Evolutionary conservation across 129 eudicot species (phyloP).

Genomic region (Arctium minus): DNA sequence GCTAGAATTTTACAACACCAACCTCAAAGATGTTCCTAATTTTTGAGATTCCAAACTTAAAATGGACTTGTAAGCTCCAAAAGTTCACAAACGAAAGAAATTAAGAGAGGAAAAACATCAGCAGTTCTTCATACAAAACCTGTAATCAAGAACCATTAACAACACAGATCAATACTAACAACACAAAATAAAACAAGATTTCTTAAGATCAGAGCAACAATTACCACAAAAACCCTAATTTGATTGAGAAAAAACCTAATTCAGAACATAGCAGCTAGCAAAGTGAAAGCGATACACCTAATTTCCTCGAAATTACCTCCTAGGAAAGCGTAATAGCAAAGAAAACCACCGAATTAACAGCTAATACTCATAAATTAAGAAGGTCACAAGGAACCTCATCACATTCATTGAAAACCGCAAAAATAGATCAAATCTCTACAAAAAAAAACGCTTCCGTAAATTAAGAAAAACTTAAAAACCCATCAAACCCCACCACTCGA

Average conservation of each 20-base stretch:
- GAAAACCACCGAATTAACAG: neutral
- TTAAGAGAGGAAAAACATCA: neutral
- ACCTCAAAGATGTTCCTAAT: neutral
- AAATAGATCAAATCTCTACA: conserved; percentile 18
- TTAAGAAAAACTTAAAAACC: neutral
- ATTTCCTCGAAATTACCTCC: conserved; percentile 11
- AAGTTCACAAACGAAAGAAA: neutral
- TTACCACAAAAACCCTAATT: conserved; percentile 22
- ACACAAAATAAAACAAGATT: neutral
- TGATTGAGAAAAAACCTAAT: conserved; percentile 7
- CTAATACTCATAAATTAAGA: neutral
- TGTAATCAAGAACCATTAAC: conserved; percentile 10
- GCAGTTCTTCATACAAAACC: conserved; percentile 16
- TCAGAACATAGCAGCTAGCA: neutral
- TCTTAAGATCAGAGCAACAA: conserved; percentile 16
- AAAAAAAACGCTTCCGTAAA: conserved; percentile 16
- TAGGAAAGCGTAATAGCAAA: conserved; percentile 3
- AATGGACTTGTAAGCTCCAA: neutral
- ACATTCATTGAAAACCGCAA: conserved; percentile 21
- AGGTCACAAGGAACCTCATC: conserved; percentile 14
- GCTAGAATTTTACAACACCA: neutral
- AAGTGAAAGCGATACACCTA: neutral
- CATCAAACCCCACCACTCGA: neutral
- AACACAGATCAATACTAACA: conserved; percentile 15
- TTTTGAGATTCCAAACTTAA: neutral